A percentile compares a stretch with the other conserved stretches of the same genome.
phyloP scores from a whole-genome alignment of 2,329 filamentous ascomycete species.

The Waltergamsia citrina region DNA sequence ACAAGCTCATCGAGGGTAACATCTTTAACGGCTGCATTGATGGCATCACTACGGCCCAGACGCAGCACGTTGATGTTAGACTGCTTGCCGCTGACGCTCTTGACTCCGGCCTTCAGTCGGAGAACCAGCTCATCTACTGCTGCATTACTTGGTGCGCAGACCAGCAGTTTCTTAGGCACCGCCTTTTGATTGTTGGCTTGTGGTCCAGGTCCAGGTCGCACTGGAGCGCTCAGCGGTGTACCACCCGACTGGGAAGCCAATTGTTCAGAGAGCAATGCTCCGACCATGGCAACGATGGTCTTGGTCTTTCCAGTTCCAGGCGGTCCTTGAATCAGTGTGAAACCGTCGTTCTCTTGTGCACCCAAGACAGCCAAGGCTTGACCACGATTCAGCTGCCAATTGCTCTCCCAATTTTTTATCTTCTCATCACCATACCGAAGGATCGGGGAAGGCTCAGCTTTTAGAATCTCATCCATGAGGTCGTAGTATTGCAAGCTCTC shows the following conservation, averaged over 20 bases:
- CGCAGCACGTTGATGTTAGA: slow-evolving; percentile 82
- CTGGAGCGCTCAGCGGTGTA: slow-evolving; percentile 18
- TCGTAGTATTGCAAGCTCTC: slow-evolving; percentile 93
- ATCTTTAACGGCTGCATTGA: slow-evolving; percentile 80
- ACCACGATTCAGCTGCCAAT: slow-evolving; percentile 77
- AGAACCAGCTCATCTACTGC: slow-evolving; percentile 94
- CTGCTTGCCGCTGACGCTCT: slow-evolving; percentile 60
- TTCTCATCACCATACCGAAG: slow-evolving; percentile 70
- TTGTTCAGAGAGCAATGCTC: slow-evolving; percentile 51
- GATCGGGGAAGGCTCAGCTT: slow-evolving; percentile 82
- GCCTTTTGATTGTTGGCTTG: slow-evolving; percentile 15
- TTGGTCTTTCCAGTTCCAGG: slow-evolving; percentile 98
- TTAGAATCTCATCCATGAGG: slow-evolving; percentile 83
- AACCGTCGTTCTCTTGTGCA: slow-evolving; percentile 90
- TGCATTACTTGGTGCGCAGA: slow-evolving; percentile 97
- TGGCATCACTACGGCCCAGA: slow-evolving; percentile 82
- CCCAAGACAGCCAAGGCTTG: slow-evolving; percentile 90
- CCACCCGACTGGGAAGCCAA: slow-evolving; percentile 20
- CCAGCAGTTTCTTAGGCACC: slow-evolving; percentile 70
- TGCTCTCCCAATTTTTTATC: slow-evolving; percentile 58
- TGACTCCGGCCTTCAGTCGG: slow-evolving; percentile 80
- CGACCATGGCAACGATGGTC: slow-evolving; percentile 93
- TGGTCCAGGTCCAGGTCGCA: slow-evolving; percentile 14
- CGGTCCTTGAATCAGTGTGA: slow-evolving; percentile 90
- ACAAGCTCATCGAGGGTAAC: slow-evolving; percentile 92